Conservation (phyloP, 129 eudicot genomes). For the Arctium lappa region DNA sequence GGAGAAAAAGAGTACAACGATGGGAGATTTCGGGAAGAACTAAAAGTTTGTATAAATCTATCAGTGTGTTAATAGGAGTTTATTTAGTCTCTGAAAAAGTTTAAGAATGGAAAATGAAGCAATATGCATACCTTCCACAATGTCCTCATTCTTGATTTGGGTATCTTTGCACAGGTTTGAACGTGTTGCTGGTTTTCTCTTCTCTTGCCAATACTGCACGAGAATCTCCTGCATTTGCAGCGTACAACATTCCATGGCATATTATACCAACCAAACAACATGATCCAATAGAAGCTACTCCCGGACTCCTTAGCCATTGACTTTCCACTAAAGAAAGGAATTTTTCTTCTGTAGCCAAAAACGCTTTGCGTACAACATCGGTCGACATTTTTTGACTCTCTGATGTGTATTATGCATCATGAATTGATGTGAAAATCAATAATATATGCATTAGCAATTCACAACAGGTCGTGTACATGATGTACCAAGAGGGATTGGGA, state of each 20-base stretch:
- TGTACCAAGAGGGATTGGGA: neutral
- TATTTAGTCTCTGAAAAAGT: too few species aligned
- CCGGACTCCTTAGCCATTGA: constrained; percentile 46
- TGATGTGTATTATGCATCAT: constrained; percentile 51
- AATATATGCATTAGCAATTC: constrained; percentile 9
- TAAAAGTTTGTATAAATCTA: too few species aligned
- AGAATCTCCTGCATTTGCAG: constrained; percentile 74
- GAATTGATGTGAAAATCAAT: constrained; percentile 34
- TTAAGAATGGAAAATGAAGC: too few species aligned
- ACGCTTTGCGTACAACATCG: constrained; percentile 52
- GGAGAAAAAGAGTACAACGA: too few species aligned
- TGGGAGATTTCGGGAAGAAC: too few species aligned
- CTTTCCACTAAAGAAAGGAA: constrained; percentile 39
- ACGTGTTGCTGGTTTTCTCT: constrained; percentile 17
- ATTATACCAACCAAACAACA: constrained; percentile 65
- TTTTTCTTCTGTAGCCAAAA: constrained; percentile 50
- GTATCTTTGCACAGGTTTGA: constrained; percentile 18
- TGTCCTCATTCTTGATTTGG: too few species aligned
- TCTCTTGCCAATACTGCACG: constrained; percentile 58
- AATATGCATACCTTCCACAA: too few species aligned
- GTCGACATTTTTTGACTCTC: constrained; percentile 52
- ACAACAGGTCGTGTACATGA: too few species aligned
- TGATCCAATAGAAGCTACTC: constrained; percentile 66
- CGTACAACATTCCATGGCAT: constrained; percentile 54
- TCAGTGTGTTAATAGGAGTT: too few species aligned